Evolutionary conservation across 2,329 filamentous ascomycete species (phyloP), one percentile per base, ranked within the genome.

Genomic region (Pseudocercospora pini-densiflorae): DNA sequence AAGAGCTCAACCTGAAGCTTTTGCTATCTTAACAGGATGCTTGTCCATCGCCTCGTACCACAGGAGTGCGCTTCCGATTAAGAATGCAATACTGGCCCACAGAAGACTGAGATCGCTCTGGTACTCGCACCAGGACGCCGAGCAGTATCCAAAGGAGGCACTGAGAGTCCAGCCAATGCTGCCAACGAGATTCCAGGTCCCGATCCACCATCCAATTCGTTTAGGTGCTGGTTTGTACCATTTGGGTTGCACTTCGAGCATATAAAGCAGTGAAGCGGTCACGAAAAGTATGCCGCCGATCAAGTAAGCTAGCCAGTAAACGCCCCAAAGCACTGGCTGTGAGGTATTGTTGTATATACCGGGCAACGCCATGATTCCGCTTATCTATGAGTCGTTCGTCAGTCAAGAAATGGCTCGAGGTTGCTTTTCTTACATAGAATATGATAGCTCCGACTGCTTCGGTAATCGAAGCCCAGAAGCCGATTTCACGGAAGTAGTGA

Each of bases 121-220:
- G 57, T 71, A 74, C 62, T 66, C 65, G 40, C 70, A 66, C 75
- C 75, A 77, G 45, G 69, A 59, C 19, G 33, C 57, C 1, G 69
- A 67, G 19, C 63, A 66, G 57, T 73, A 74, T 7, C 75, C 75
- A 63, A 77, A 77, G 23, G 68, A 68, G 2, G 73, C 69, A 63
- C 74, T 72, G 29, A 76, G 27, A 5, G 70, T 69, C 64, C 75
- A 77, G 1, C 71, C 73, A 36, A 76, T 51, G 19, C 73, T 71
- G 6, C 75, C 75, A 27, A 73, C 64, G 31, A 71, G 47, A 59
- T 74, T 75, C 72, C 72, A 75, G 9, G 69, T 45, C 7, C 74
- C 75, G 45, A 77, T 72, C 63, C 72, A 72, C 75, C 74, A 77
- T 2, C 72, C 73, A 12, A 77, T 68, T 6, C 68, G 63, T n/a